phyloP scores from a whole-genome alignment of 2,329 filamentous ascomycete genomes.

The Paracorniculantispora psalliotae region DNA sequence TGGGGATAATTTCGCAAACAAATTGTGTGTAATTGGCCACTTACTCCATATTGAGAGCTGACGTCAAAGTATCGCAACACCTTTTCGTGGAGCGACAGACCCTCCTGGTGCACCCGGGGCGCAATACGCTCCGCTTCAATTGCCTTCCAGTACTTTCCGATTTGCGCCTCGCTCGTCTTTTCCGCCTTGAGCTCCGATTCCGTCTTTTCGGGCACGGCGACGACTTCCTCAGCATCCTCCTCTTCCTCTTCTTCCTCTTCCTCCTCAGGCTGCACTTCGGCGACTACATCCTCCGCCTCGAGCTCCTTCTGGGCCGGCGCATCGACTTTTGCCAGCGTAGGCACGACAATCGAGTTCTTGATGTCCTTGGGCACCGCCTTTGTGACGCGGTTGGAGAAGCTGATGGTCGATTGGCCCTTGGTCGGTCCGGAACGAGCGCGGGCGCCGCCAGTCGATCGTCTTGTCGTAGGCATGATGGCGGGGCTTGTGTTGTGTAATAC shows the following conservation, averaged over 20 bases:
- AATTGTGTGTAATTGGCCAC: conserved; percentile 31
- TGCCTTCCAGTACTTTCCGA: conserved; percentile 71
- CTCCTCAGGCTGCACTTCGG: conserved; percentile 16
- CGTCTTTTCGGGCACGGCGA: conserved; percentile 36
- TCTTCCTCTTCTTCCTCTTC: conserved; percentile 20
- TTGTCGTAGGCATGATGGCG: conserved; percentile 41
- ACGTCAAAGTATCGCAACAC: conserved; percentile 89
- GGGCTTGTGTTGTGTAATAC: neutral
- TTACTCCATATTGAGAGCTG: conserved; percentile 83
- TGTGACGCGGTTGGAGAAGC: conserved; percentile 53
- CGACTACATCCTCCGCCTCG: conserved; percentile 20
- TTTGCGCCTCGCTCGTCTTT: conserved; percentile 60
- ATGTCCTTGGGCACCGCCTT: conserved; percentile 45
- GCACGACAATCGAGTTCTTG: conserved; percentile 39
- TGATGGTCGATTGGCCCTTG: conserved; percentile 51
- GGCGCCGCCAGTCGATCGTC: conserved; percentile 41
- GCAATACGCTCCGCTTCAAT: conserved; percentile 66
- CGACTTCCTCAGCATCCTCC: conserved; percentile 25
- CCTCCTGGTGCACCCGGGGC: conserved; percentile 72
- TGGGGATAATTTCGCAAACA: neutral
- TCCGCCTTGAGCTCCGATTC: conserved; percentile 55
- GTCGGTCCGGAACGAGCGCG: conserved; percentile 30
- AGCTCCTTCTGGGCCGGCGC: conserved; percentile 19
- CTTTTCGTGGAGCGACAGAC: conserved; percentile 70
- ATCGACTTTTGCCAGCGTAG: conserved; percentile 32